Evolutionary conservation across 2,329 filamentous ascomycete genomes (phyloP), one percentile per base, ranked within the genome.

Genomic region (Penicillium rolfsii): DNA sequence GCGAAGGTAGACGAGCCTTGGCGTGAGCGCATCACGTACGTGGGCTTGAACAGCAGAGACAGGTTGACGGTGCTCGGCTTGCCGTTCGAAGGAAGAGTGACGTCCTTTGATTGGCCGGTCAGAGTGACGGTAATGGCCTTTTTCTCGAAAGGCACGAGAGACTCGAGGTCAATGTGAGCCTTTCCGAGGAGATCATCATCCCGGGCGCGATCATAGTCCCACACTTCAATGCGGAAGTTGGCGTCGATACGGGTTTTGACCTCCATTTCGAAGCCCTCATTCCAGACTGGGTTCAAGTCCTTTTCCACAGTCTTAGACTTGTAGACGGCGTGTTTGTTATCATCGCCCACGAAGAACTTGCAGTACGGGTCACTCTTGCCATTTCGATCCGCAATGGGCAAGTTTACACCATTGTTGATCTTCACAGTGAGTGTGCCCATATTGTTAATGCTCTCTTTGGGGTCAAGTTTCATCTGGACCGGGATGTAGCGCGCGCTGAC

Each of bases 251-350:
- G 86, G 14, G 93, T 96, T 19, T 91, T 88, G 55, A 99, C 82
- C 0, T 88, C 83, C 0, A 91, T 84, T 76, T 97, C 93, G 71
- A 99, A 99, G 76, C 88, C 93, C 74, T 99, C 95, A 73, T 98
- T 98, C 96, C 96, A 99, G 0, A 87, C 85, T 0, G 95, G 95
- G 68, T 95, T 89, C 3, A 99, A 84, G 0, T 95, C 98, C 85
- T 99, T 99, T 86, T 98, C 99, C 75, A 94, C 89, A 1, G 89
- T 88, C 80, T 97, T 96, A 48, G 93, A 96, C 84, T 98, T 99
- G 86, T 91, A 93, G 0, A 98, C 85, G 57, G 96, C 91, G 57
- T 96, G 91, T 72, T 92, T 86, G 59, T 96, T 91, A 71, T 92
- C 88, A 50, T 90, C 93, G 71, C 96, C 94, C 67, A 98, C 84